A percentile compares a stretch with the other conserved stretches of the same genome.
These are phyloP conservation scores for Neocallimastix lanati DNA, from an alignment of 192 early-diverging fungal species.

Conservation along the genomic window DNA sequence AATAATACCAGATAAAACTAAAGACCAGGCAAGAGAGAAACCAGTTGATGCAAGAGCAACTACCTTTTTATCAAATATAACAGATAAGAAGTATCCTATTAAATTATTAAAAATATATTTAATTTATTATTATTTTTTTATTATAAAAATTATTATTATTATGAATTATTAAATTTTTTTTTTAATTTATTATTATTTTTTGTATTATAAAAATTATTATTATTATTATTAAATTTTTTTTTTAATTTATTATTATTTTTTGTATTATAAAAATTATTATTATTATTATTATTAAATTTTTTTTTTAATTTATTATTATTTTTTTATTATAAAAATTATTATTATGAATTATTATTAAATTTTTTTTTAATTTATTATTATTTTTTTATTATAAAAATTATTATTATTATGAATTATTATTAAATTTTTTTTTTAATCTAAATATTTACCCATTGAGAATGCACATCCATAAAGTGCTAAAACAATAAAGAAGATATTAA, in stretches of 20 bases:
- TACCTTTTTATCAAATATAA: slow-evolving; percentile 12
- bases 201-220: not conserved
- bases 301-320: too few species aligned
- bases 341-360: too few species aligned
- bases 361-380: too few species aligned
- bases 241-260: too few species aligned
- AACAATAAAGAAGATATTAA: slow-evolving; percentile 18
- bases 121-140: not conserved
- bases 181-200: too few species aligned
- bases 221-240: too few species aligned
- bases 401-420: not conserved
- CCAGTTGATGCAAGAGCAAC: slow-evolving; percentile 32
- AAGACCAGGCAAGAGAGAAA: slow-evolving; percentile 39
- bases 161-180: too few species aligned
- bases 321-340: not conserved
- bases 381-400: not conserved
- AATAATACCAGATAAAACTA: slow-evolving; percentile 33
- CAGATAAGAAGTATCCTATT: slow-evolving; percentile 31
- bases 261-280: not conserved
- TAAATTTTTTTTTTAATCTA: not conserved
- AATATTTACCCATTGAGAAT: slow-evolving; percentile 24
- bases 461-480: slow-evolving; percentile 27
- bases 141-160: not conserved
- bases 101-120: too few species aligned
- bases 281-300: too few species aligned